Base-by-base conservation (phyloP, 805 yeast species). In the Hagleromyces aurorensis region DNA sequence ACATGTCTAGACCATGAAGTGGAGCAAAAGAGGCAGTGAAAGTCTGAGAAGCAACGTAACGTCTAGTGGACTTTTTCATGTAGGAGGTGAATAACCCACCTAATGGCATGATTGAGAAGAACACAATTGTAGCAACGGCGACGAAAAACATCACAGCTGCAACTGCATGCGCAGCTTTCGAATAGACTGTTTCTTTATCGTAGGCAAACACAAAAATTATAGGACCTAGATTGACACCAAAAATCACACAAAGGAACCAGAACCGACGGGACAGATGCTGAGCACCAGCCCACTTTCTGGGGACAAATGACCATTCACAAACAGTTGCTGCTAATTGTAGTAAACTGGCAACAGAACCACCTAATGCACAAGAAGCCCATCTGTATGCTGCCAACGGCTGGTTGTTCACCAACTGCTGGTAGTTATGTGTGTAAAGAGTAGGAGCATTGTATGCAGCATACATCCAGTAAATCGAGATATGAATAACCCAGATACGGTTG, bases 281-380 rank as follows among this genome's bases (percentile, higher is more conserved):
- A 59, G 97, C 96, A 62, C 99, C 98, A 19, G 97, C 94, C 97
- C 97, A 91, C 48, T 79, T 75, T 64, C 97, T 79, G 45, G 98
- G 98, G 38, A 91, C 97, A 51, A 86, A 91, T 56, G 77, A 67
- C 95, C 95, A 89, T 64, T 91, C 98, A 51, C 82, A 74, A 20
- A 86, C 36, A 16, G 97, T 87, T 29, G 98, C 98, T 35, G 72
- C 45, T 37, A 91, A 69, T 64, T 91, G 95, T 50, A 91, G 73
- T 28, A 72, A 55, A 37, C 77, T 62, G 30, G 96, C 97, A 47
- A 89, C 68, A 29, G 81, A 61, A 69, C 98, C 98, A 62, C 89
- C 97, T 47, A 87, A 66, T 30, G 95, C 94, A 43, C 78, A 79
- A 21, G 94, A 68, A 37, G 97, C 87, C 96, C 96, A 93, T 55